Percentiles rank a stretch among this genome's conserved stretches.
Conservation (phyloP, 2,329 filamentous ascomycete species). For the Microdochium bolleyi region DNA sequence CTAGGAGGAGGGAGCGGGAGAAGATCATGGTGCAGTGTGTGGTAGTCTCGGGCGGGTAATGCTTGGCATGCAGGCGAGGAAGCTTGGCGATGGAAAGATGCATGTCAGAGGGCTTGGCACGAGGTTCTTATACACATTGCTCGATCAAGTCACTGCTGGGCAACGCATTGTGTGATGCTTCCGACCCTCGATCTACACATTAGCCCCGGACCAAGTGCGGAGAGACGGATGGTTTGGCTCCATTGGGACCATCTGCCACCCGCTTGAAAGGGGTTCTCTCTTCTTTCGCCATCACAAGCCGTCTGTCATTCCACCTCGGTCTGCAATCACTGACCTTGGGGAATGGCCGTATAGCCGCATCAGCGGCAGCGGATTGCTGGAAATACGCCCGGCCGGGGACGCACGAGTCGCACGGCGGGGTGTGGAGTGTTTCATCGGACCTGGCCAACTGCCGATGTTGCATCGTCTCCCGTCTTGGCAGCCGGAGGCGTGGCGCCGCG, state of each 20-base stretch:
- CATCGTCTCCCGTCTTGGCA: not conserved
- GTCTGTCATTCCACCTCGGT: not conserved
- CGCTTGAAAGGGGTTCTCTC: not conserved
- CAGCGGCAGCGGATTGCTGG: not conserved
- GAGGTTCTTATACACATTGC: not conserved
- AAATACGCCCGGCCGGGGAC: not conserved
- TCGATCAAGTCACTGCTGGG: not conserved
- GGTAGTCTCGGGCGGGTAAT: not conserved
- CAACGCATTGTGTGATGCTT: not conserved
- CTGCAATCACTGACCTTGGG: not conserved
- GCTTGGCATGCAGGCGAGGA: not conserved
- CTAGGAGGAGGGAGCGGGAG: not conserved
- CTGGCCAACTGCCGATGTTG: not conserved
- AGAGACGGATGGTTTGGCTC: not conserved
- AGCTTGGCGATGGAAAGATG: not conserved
- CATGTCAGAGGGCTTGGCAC: not conserved
- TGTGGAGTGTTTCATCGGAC: not conserved
- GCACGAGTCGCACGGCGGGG: not conserved
- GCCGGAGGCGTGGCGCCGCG: not conserved
- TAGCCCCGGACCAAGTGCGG: not conserved
- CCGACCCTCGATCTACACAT: not conserved
- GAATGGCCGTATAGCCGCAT: not conserved
- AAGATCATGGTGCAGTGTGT: not conserved
- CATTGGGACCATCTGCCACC: not conserved
- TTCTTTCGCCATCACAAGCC: not conserved